phyloP scores from a whole-genome alignment of 2,329 filamentous ascomycete genomes.

The Talaromyces albobiverticillius region DNA sequence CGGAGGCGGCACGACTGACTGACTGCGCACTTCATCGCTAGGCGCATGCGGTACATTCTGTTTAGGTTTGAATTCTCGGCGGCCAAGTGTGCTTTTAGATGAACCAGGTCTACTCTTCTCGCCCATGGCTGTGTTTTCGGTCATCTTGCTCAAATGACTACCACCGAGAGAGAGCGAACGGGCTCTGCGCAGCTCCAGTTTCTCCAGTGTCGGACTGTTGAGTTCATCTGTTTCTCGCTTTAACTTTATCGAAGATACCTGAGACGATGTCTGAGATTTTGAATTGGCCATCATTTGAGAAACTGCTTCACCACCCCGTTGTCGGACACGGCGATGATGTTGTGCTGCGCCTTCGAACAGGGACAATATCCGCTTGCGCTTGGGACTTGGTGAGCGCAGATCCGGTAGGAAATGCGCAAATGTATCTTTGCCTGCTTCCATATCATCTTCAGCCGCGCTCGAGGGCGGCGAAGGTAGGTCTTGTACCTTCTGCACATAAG shows the following conservation, averaged over 20 bases:
- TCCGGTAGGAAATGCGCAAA: constrained; percentile 38
- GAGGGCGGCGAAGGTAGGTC: constrained; percentile 31
- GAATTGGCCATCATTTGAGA: constrained; percentile 37
- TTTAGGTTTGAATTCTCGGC: neutral
- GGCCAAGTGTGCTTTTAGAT: constrained; percentile 18
- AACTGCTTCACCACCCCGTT: constrained; percentile 39
- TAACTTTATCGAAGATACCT: constrained; percentile 29
- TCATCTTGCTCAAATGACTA: constrained; percentile 17
- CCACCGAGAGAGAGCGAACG: constrained; percentile 29
- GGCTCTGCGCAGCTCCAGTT: constrained; percentile 26
- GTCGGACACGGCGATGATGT: constrained; percentile 39
- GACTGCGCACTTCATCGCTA: constrained; percentile 20
- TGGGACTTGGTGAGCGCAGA: constrained; percentile 38
- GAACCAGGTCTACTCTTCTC: constrained; percentile 22
- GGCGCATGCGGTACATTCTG: neutral
- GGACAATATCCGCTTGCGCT: constrained; percentile 42
- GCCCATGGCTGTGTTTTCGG: constrained; percentile 24
- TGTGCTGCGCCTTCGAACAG: constrained; percentile 41
- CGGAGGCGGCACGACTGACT: constrained; percentile 6
- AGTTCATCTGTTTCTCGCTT: constrained; percentile 37
- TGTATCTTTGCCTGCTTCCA: constrained; percentile 3
- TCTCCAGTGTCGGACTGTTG: constrained; percentile 26
- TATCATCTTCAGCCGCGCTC: constrained; percentile 16
- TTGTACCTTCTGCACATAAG: constrained; percentile 32
- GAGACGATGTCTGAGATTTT: constrained; percentile 27